Evolutionary conservation across 1,284 basidiomycete genomes (phyloP), one percentile per base, ranked within the genome.

Genomic region (Trichosporon faecale): DNA sequence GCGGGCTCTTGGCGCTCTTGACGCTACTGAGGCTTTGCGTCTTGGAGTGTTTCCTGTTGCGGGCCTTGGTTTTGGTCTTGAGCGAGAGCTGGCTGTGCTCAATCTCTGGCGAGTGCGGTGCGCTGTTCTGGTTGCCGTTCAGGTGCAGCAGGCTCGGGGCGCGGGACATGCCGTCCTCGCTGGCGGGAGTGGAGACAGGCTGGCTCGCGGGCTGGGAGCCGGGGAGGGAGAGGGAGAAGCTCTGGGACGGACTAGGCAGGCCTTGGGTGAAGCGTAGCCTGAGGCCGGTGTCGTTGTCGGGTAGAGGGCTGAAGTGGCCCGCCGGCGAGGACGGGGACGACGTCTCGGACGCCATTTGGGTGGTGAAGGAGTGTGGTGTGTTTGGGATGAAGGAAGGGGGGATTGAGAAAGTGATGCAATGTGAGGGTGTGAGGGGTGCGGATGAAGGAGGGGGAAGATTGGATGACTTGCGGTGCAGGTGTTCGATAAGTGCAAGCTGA

Each of bases 1-100:
- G 57, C 2, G 73, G 73, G 64, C 69, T 70, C 49, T 70, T 72
- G 61, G 66, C 57, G 29, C 49, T 65, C 63, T 57, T 60, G 31
- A 9, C 29, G 57, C 57, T 61, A 16, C 57, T 31, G 21, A 31
- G 18, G 57, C 57, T 61, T 8, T 21, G 49, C n/a, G 25, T 37
- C 44, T 60, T 70, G 57, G 21, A 18, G 27, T 61, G 57, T 31
- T 61, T 61, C 57, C 27, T 12, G 27, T 27, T 29, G 55, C 60
- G 63, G 11, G 52, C 4, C 66, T 55, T 68, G n/a, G 65, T 16
- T 35, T 46, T 52, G 8, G 57, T 52, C 52, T 66, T 63, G 14
- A 31, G 16, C 29, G 57, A 61, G 27, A 61, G 57, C 57, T 29
- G 57, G 21, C 11, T 14, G 27, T 61, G 57, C 27, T 61, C 57